Percentiles rank a stretch among this genome's conserved stretches.
Evolutionary conservation across 2,329 filamentous ascomycete species (phyloP).

Genomic region (Hirsutella thompsonii): DNA sequence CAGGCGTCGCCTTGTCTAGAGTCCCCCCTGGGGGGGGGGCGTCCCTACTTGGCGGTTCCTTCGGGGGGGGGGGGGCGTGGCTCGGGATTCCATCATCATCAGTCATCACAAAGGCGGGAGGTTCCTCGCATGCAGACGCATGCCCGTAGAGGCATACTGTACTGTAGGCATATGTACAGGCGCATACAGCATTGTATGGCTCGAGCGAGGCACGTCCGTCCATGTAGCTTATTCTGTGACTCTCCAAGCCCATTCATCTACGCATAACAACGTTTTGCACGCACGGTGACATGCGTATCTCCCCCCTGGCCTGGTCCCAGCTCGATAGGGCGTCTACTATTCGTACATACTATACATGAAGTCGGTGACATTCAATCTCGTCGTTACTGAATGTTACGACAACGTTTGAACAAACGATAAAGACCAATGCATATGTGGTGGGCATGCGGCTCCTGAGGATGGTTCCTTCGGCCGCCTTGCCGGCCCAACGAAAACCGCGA

Average conservation of each 20-base stretch:
- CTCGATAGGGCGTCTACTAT: too few species aligned
- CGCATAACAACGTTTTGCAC: too few species aligned
- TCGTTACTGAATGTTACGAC: neutral
- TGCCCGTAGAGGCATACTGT: too few species aligned
- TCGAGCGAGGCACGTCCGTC: too few species aligned
- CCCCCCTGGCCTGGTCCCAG: too few species aligned
- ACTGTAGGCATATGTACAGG: too few species aligned
- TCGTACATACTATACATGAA: too few species aligned
- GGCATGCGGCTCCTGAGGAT: neutral
- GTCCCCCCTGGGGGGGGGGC: too few species aligned
- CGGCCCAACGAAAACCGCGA: neutral
- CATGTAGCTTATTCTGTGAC: neutral
- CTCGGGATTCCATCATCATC: neutral
- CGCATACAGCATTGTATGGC: neutral
- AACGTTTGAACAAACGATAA: neutral
- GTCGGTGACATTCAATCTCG: neutral
- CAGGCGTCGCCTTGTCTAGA: neutral
- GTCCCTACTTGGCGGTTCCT: neutral
- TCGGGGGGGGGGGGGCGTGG: too few species aligned
- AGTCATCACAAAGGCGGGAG: neutral
- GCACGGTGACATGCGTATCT: too few species aligned
- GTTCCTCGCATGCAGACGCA: neutral
- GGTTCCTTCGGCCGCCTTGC: neutral
- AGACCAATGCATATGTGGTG: neutral
- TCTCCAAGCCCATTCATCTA: neutral